Base-by-base conservation (phyloP, 441 rosid genomes). In the Kokia cookei region DNA sequence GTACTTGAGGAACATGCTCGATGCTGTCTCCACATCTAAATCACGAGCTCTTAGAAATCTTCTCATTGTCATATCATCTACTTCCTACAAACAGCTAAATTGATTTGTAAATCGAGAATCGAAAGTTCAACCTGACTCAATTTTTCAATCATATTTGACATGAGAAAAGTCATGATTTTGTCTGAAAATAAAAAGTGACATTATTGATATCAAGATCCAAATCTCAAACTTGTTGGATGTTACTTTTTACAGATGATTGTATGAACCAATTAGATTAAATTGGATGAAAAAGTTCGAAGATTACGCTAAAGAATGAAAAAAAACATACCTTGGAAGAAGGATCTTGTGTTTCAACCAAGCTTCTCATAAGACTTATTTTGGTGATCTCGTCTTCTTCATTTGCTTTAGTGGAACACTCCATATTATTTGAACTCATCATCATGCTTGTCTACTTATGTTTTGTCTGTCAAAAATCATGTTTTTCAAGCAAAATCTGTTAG, bases 1-100 rank as follows among this genome's bases (percentile, higher is more conserved):
- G 83, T 78, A 84, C 68, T 80, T 86, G 17, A 84, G 79, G 48
- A 79, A 76, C 85, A 89, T 81, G 24, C 37, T 73, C 27, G 87
- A 80, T 48, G 85, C 89, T 58, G 74, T 87, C 73, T 84, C 82
- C 11, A 80, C 40, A 24, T 87, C 89, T 7, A 79, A 73, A 45
- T 84, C 86, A n/a, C 93, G 82, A 47, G 90, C 93, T 13, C 90
- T 63, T 22, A 89, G 76, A 75, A 87, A 89, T 77, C 93, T 85
- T 76, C 87, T 68, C 1, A 86, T 50, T 29, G 76, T 85, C 63
- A 17, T 22, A 70, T 86, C 93, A 76, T 87, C 93, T 14, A 73
- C 81, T 60, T 73, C 86, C 89, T 88, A 77, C 40, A 69, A 6
- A 48, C 6, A 0, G 0, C 22, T 19, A 19, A 19, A 19, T 19